phyloP scores from a whole-genome alignment of 1,284 basidiomycete species.

The Fistulina hepatica region DNA sequence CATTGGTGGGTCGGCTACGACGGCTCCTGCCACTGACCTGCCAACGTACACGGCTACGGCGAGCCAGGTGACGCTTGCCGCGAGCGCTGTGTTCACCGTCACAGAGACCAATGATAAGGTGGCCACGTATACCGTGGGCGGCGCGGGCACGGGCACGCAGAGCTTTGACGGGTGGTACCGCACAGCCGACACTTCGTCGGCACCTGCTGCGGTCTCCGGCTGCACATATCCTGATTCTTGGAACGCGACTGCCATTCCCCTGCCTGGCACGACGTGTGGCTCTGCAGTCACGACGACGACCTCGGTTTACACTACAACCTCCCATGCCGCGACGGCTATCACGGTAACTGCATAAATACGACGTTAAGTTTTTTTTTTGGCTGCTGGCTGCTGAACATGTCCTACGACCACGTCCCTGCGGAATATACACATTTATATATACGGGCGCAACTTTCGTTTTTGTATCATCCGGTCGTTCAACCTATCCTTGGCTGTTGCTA shows the following conservation, averaged over 20 bases:
- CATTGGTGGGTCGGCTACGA: conserved; percentile 32
- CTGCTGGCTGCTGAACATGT: too few species aligned
- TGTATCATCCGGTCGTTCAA: too few species aligned
- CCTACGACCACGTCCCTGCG: too few species aligned
- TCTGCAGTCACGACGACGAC: too few species aligned
- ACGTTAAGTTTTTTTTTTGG: too few species aligned
- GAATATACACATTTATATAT: too few species aligned
- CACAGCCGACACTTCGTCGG: conserved; percentile 30
- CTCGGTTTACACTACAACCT: too few species aligned
- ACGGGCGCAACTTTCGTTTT: too few species aligned
- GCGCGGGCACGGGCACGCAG: conserved; percentile 34
- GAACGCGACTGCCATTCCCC: conserved; percentile 18
- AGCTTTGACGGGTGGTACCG: conserved; percentile 64
- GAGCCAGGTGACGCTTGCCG: conserved; percentile 29
- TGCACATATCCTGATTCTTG: conserved; percentile 40
- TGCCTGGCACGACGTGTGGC: conserved; percentile 6
- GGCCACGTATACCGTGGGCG: conserved; percentile 24
- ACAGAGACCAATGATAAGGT: conserved; percentile 43
- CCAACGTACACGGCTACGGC: conserved; percentile 68
- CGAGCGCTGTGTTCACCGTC: conserved; percentile 38
- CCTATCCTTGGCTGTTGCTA: too few species aligned
- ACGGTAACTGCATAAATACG: too few species aligned
- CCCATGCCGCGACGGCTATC: too few species aligned
- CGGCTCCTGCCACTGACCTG: conserved; percentile 25
- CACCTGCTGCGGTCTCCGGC: conserved; percentile 35